Evolutionary conservation across 164 flowering plant genomes (phyloP).

Genomic region (Sextonia rubra): DNA sequence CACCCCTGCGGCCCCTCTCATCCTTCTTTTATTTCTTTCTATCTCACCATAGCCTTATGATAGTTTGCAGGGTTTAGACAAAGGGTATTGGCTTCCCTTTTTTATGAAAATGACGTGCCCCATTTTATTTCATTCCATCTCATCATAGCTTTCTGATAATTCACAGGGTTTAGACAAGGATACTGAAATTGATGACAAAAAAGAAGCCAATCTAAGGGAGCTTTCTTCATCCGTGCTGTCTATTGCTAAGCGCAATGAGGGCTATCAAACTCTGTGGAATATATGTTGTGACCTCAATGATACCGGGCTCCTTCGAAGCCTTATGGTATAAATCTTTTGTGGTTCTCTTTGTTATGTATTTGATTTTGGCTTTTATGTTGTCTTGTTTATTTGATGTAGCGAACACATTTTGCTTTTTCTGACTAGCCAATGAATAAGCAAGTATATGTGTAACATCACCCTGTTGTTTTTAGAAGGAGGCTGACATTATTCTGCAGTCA

Average conservation of each 20-base stretch:
- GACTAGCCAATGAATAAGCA: background rate
- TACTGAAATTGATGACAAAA: slow-evolving; percentile 30
- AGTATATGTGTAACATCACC: no score
- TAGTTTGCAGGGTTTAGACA: no score
- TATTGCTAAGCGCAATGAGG: slow-evolving; percentile 80
- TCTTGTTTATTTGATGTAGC: background rate
- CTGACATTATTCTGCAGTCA: background rate
- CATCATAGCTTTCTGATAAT: slow-evolving; percentile 4
- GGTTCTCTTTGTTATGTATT: slow-evolving; percentile 7
- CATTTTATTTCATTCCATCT: no score
- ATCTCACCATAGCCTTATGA: no score
- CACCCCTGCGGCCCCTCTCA: no score
- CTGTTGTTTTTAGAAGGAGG: background rate
- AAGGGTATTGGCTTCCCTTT: no score
- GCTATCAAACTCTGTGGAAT: slow-evolving; percentile 73
- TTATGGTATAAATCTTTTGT: slow-evolving; percentile 54
- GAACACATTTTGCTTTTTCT: background rate
- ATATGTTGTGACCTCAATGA: slow-evolving; percentile 86
- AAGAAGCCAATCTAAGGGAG: slow-evolving; percentile 37
- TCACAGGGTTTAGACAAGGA: slow-evolving; percentile 46
- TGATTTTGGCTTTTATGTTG: background rate
- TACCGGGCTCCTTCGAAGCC: slow-evolving; percentile 55
- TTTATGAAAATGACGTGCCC: no score
- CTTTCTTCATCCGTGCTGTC: slow-evolving; percentile 52
- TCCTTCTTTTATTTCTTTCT: background rate